phyloP scores from a whole-genome alignment of 352 stramenopile genomes.

The Phytophthora europaea region DNA sequence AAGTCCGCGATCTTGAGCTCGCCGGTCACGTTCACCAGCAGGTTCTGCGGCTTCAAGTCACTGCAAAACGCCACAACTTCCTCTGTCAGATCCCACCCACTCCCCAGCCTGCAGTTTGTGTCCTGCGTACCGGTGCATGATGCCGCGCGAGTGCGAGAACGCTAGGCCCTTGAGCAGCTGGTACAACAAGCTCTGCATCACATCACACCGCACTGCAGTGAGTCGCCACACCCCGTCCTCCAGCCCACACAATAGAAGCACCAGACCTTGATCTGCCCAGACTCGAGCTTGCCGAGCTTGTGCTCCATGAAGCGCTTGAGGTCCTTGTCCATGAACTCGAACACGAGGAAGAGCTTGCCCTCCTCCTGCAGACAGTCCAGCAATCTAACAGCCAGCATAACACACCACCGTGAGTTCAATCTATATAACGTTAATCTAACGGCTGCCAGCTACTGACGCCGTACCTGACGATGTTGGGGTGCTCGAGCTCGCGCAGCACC shows the following conservation, averaged over 20 bases:
- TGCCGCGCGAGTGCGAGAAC: slow-evolving; percentile 88
- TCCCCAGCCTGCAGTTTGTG: background rate
- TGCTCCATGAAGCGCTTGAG: slow-evolving; percentile 97
- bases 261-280: slow-evolving; percentile 66
- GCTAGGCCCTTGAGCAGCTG: slow-evolving; percentile 89
- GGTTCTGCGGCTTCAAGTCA: slow-evolving; percentile 99
- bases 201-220: background rate
- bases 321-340: slow-evolving; percentile 99
- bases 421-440: background rate
- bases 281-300: slow-evolving; percentile 73
- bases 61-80: slow-evolving; percentile 38
- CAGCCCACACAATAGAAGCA: background rate
- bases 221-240: background rate
- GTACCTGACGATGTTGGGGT: slow-evolving; percentile 98
- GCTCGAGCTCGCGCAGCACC: slow-evolving; percentile 97
- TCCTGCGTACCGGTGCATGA: slow-evolving; percentile 83
- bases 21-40: slow-evolving; percentile 95
- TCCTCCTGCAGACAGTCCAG: slow-evolving; percentile 96
- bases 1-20: slow-evolving; percentile 99
- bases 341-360: slow-evolving; percentile 98
- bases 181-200: slow-evolving; percentile 72
- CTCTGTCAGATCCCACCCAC: background rate
- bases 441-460: background rate
- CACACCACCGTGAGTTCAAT: background rate
- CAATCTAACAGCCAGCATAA: slow-evolving; percentile 52